Percentiles rank a stretch among this genome's conserved stretches.
Conservation (phyloP, 177 flowering plant genomes). For the Vitis hybrid region DNA sequence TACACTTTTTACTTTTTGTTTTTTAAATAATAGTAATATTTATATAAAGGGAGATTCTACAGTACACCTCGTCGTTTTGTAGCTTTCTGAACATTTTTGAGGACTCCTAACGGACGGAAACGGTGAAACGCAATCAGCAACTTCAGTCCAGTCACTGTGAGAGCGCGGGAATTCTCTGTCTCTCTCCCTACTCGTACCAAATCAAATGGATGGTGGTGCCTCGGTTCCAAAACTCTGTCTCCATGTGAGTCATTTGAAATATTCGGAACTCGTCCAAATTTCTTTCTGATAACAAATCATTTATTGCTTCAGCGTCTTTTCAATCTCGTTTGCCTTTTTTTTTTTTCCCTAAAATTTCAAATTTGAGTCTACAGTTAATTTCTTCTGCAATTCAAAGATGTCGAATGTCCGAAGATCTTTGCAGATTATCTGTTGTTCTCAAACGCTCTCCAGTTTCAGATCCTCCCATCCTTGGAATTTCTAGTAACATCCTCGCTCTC, state of each 20-base stretch:
- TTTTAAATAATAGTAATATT: no score
- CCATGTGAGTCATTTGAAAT: conserved; percentile 18
- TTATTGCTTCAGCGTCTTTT: background rate
- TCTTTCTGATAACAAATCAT: background rate
- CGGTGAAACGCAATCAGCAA: background rate
- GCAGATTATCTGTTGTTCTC: conserved; percentile 45
- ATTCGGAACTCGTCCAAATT: no score
- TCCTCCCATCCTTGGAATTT: conserved; percentile 28
- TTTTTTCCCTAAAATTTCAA: background rate
- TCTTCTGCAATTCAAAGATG: conserved; percentile 55
- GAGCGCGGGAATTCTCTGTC: conserved; percentile 3
- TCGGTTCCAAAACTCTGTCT: conserved; percentile 25
- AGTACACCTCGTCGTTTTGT: no score
- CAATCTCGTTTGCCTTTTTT: background rate
- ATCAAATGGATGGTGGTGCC: conserved; percentile 23
- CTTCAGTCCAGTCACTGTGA: background rate
- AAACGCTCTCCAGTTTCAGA: conserved; percentile 26
- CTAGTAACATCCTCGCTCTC: conserved; percentile 30
- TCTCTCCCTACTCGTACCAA: background rate
- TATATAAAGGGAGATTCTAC: no score
- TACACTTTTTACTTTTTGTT: no score
- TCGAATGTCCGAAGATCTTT: conserved; percentile 41
- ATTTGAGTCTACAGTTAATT: conserved; percentile 34
- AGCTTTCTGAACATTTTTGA: no score
- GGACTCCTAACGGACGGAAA: background rate